Conservation (phyloP, 2,329 filamentous ascomycete species). For the Fusarium sublunatum region DNA sequence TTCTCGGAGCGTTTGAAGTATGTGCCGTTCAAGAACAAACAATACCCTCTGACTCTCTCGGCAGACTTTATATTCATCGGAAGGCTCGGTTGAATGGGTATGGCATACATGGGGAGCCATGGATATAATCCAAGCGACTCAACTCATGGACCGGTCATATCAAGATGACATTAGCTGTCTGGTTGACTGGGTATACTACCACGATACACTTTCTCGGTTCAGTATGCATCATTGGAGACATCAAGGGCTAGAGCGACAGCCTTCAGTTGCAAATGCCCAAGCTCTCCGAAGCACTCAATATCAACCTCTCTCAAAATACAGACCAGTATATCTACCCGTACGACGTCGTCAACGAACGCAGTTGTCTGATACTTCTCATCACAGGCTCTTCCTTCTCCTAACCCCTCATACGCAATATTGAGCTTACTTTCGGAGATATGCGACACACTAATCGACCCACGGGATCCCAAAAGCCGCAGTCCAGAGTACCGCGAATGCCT, state of each 20-base stretch:
- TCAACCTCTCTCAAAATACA: conserved; percentile 3
- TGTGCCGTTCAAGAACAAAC: neutral
- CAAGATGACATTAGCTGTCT: conserved; percentile 9
- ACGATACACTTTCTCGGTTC: conserved; percentile 34
- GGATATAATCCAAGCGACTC: conserved; percentile 25
- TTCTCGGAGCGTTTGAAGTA: conserved; percentile 39
- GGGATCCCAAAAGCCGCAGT: conserved; percentile 18
- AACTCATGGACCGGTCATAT: neutral
- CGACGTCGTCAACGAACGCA: neutral
- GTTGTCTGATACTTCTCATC: neutral
- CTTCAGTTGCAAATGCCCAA: neutral
- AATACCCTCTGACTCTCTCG: neutral
- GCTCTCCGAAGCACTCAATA: neutral
- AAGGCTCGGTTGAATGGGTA: conserved; percentile 38
- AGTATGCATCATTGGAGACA: conserved; percentile 35
- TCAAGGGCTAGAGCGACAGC: neutral
- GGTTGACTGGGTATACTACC: conserved; percentile 40
- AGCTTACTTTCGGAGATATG: conserved; percentile 31
- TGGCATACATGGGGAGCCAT: conserved; percentile 35
- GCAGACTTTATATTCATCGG: conserved; percentile 27
- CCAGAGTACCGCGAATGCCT: conserved; percentile 22
- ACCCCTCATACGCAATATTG: conserved; percentile 30
- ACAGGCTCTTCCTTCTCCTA: conserved; percentile 13
- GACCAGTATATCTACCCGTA: conserved; percentile 8
- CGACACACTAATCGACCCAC: conserved; percentile 20